A percentile compares a stretch with the other conserved stretches of the same genome.
phyloP scores from a whole-genome alignment of 352 stramenopile genomes.

The Phytophthora uliginosa region DNA sequence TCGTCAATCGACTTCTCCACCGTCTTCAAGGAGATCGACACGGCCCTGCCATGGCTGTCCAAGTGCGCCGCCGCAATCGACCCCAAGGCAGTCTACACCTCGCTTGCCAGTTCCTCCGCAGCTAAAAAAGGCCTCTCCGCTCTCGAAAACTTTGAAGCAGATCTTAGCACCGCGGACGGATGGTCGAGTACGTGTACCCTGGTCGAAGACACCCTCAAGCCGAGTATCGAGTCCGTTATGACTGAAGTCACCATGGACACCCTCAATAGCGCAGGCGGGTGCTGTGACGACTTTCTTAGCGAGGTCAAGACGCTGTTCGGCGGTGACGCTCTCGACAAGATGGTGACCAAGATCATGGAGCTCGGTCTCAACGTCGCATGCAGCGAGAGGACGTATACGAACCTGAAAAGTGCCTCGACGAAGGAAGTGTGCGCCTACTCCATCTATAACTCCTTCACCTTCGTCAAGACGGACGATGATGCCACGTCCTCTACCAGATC shows the following conservation, averaged over 20 bases:
- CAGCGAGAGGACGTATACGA: constrained; percentile 46
- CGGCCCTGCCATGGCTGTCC: constrained; percentile 49
- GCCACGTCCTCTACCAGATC: constrained; percentile 34
- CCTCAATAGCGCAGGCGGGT: constrained; percentile 26
- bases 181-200: constrained; percentile 36
- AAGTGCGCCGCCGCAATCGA: constrained; percentile 52
- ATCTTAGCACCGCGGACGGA: constrained; percentile 7
- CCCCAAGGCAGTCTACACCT: constrained; percentile 26
- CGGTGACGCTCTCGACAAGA: constrained; percentile 32
- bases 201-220: constrained; percentile 38
- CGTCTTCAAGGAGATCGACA: constrained; percentile 38
- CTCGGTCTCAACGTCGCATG: constrained; percentile 42
- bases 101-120: constrained; percentile 17
- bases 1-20: constrained; percentile 19
- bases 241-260: constrained; percentile 41
- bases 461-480: constrained; percentile 3
- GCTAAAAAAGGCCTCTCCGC: constrained; percentile 37
- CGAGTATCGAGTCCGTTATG: constrained; percentile 37
- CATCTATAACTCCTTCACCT: constrained; percentile 38
- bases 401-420: constrained; percentile 20
- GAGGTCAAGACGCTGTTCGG: constrained; percentile 50
- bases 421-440: constrained; percentile 53
- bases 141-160: constrained; percentile 11
- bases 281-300: constrained; percentile 51
- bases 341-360: constrained; percentile 41